phyloP scores from a whole-genome alignment of 192 early-diverging fungal species.

The Podila epigama region DNA sequence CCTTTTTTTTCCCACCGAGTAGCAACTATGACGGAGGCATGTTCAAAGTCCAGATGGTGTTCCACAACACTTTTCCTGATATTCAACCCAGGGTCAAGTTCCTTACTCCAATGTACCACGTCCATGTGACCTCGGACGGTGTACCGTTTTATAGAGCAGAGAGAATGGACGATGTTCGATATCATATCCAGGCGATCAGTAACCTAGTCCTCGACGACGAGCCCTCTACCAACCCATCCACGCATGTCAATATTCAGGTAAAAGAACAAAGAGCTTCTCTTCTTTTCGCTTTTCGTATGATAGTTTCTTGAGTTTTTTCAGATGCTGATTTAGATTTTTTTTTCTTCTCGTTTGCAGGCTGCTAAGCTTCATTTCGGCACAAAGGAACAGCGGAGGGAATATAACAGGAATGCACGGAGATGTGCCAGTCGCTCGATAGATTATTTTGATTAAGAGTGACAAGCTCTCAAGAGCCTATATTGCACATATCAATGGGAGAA shows the following conservation, averaged over 20 bases:
- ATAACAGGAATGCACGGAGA: slow-evolving; percentile 41
- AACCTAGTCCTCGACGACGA: slow-evolving; percentile 51
- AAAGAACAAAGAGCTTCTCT: not conserved
- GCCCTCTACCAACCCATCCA: slow-evolving; percentile 44
- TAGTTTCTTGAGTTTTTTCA: not conserved
- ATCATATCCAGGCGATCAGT: slow-evolving; percentile 57
- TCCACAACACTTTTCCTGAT: slow-evolving; percentile 65
- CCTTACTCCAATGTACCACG: slow-evolving; percentile 64
- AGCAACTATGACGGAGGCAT: slow-evolving; percentile 67
- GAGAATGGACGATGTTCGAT: slow-evolving; percentile 61
- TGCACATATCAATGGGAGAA: not conserved
- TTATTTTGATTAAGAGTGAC: slow-evolving; percentile 27
- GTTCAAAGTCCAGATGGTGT: slow-evolving; percentile 61
- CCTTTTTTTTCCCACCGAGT: not conserved
- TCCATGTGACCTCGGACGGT: slow-evolving; percentile 64
- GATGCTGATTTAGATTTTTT: not conserved
- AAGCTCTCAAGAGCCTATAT: not conserved
- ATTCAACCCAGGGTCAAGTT: slow-evolving; percentile 63
- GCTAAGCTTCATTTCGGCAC: slow-evolving; percentile 42
- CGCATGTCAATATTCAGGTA: slow-evolving; percentile 37
- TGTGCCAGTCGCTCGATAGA: slow-evolving; percentile 44
- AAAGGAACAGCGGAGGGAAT: slow-evolving; percentile 47
- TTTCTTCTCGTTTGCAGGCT: slow-evolving; percentile 5
- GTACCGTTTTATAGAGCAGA: slow-evolving; percentile 63
- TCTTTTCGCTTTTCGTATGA: not conserved